Base-by-base conservation (phyloP, 495 filamentous ascomycete genomes). In the Talaromyces nanjingensis region DNA sequence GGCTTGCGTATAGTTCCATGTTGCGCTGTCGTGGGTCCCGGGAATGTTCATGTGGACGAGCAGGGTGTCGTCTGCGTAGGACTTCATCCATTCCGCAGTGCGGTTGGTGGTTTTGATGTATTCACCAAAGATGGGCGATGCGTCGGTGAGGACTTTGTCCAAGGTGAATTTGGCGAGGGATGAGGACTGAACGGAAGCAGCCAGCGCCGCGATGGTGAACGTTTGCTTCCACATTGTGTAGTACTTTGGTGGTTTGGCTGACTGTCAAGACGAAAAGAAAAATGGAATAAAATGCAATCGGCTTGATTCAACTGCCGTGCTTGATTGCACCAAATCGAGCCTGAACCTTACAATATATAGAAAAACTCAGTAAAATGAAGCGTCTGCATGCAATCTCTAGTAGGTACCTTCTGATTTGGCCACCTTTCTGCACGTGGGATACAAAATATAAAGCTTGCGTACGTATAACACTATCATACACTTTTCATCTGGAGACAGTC, bases 1-100 rank as follows among this genome's bases (percentile, higher is more conserved):
- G 1, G 73, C 72, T 33, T 71, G 72, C 11, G 68, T 75, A 62
- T 83, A 85, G 68, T 84, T 84, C 82, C 83, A 84, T 4, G 81
- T 84, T 20, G 78, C 77, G 11, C 77, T 73, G 65, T 85, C 83
- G 69, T 85, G 83, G 6, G 77, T 76, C 1, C 83, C 82, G 22
- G 83, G 83, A 47, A 84, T 79, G 65, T 80, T 83, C 64, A 83
- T 77, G 42, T 77, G 76, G 25, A 81, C 71, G 6, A 84, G 64
- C 3, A 68, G 72, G 3, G 72, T 79, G 20, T 70, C 54, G 63
- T 84, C 82, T 0, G 76, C 66, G 47, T 78, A 70, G 0, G 27
- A 24, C 9, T 71, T 68, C 82, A 86, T 83, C 82, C 83, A 84
- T 60, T 67, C 67, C 0, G 78, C 63, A n/a, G 66, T 71, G 22